These are phyloP conservation scores for Carnegiea gigantea DNA, from an alignment of 179 eudicot genomes.

Conservation along the genomic window DNA sequence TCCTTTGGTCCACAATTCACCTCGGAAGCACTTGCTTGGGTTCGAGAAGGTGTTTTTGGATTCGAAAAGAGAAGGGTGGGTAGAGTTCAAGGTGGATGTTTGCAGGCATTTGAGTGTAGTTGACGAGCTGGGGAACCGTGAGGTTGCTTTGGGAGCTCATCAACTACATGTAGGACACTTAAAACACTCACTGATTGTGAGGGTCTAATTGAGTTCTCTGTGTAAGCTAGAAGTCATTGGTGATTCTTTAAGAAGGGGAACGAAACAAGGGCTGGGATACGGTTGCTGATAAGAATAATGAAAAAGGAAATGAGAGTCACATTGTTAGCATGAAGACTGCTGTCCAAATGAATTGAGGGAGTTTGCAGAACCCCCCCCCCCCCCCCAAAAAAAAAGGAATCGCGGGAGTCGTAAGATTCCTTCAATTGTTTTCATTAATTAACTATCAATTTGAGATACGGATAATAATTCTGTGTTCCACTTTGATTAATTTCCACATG, in stretches of 20 bases:
- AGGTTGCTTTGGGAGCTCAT: slow-evolving; percentile 61
- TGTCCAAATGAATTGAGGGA: slow-evolving; percentile 11
- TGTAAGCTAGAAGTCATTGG: background rate
- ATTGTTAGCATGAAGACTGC: slow-evolving; percentile 2
- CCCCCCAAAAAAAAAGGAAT: slow-evolving; percentile 19
- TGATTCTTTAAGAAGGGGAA: slow-evolving; percentile 21
- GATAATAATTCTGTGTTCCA: too few relatives aligned
- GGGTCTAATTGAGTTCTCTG: slow-evolving; percentile 15
- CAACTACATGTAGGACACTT: slow-evolving; percentile 40
- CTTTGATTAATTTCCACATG: too few relatives aligned
- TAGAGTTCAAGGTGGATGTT: slow-evolving; percentile 56
- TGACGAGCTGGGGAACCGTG: slow-evolving; percentile 54
- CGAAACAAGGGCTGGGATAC: background rate
- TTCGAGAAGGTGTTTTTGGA: slow-evolving; percentile 56
- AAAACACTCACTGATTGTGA: slow-evolving; percentile 34
- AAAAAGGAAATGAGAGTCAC: slow-evolving; percentile 7
- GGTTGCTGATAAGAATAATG: background rate
- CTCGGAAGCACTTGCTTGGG: slow-evolving; percentile 60
- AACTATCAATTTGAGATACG: background rate
- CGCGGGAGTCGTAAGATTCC: slow-evolving; percentile 29
- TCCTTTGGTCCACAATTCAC: slow-evolving; percentile 57
- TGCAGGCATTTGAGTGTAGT: slow-evolving; percentile 78
- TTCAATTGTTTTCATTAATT: slow-evolving; percentile 16
- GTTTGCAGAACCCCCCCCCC: too few relatives aligned
- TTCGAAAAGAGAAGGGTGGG: slow-evolving; percentile 39